Base-by-base conservation (phyloP, 2,329 filamentous ascomycete genomes). In the Chrysosporium queenslandicum region DNA sequence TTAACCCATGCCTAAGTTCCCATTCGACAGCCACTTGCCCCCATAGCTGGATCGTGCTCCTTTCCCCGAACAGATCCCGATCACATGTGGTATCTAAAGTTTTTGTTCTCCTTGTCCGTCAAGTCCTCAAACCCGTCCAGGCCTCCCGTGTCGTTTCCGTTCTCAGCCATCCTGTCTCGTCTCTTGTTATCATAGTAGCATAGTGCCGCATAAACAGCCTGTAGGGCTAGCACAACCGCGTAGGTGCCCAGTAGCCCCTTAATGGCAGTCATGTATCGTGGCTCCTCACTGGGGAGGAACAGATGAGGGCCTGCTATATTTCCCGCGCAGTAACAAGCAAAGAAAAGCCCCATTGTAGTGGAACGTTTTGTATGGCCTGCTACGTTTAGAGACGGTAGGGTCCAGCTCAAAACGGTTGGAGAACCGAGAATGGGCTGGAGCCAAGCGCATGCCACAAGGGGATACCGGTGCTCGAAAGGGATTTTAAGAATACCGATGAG, bases 301-400 rank as follows among this genome's bases (percentile, higher is more conserved):
- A 83, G 82, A 64, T 82, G 82, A 16, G 81, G 81, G 0, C 79
- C 77, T 2, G 73, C 74, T 40, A 83, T 80, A 59, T 82, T 82
- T 4, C 79, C 80, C 1, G 76, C 72, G 58, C 78, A 81, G 51
- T 78, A 78, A 0, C 77, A 78, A 9, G 82, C 68, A 66, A 80
- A 82, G 1, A 81, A 70, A 51, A 80, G 74, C 1, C 76, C 79
- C 20, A 79, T 81, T 12, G 79, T 79, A 25, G 81, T 75, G 46
- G 82, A 78, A 60, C 83, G 81, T n/a, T 47, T 47, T 2, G 45
- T 47, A 18, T 47, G 45, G 14, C 45, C 45, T 11, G 45, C 14
- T 18, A 47, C 34, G 14, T 47, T 47, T 63, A 45, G 69, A 62
- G 1, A 66, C 64, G 12, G 70, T 67, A 29, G 12, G 8, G 40